Conservation (phyloP, 352 stramenopile genomes). For the Globisporangium canariense region DNA sequence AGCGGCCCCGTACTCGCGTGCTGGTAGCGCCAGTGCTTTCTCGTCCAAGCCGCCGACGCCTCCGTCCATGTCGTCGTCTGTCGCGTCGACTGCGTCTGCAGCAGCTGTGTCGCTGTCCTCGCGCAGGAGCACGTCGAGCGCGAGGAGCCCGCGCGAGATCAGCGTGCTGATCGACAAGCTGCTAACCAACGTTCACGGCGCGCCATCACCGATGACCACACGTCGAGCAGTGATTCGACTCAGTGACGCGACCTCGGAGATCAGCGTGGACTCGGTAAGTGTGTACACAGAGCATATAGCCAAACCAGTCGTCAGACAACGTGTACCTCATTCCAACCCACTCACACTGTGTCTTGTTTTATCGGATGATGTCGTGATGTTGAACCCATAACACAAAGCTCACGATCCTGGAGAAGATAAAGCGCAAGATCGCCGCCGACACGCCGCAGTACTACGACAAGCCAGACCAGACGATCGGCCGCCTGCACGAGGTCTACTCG, state of each 20-base stretch:
- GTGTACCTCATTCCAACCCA: background rate
- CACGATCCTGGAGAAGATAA: constrained; percentile 75
- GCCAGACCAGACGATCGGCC: constrained; percentile 38
- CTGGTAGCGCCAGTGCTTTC: background rate
- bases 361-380: background rate
- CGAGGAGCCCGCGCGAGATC: constrained; percentile 38
- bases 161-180: constrained; percentile 56
- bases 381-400: constrained; percentile 28
- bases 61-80: constrained; percentile 9
- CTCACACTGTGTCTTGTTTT: background rate
- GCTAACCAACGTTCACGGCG: constrained; percentile 43
- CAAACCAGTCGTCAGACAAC: background rate
- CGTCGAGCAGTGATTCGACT: constrained; percentile 55
- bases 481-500: constrained; percentile 76
- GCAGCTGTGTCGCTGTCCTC: constrained; percentile 29
- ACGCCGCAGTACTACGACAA: constrained; percentile 38
- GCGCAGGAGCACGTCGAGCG: constrained; percentile 22
- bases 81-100: constrained; percentile 22
- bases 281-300: background rate
- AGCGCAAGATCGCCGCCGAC: constrained; percentile 53
- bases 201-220: constrained; percentile 52
- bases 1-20: background rate
- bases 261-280: constrained; percentile 34
- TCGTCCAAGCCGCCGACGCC: constrained; percentile 16
- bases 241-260: constrained; percentile 32